Percentiles rank a stretch among this genome's conserved stretches.
phyloP scores from a whole-genome alignment of 495 filamentous ascomycete genomes.

The Astrocystis sublimbata region DNA sequence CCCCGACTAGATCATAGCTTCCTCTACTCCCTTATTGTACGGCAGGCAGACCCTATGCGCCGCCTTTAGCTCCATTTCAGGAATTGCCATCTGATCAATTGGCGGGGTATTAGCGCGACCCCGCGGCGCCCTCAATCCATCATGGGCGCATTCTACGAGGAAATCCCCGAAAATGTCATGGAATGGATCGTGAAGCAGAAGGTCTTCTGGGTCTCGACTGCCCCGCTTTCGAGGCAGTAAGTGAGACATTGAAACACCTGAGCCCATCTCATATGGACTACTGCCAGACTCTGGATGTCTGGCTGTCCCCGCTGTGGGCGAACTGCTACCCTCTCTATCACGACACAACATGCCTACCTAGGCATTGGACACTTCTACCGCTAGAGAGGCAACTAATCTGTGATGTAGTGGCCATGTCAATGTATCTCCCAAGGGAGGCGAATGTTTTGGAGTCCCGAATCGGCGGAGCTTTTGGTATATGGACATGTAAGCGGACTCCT shows the following conservation, averaged over 20 bases:
- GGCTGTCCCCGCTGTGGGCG: neutral
- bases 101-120: neutral
- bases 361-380: neutral
- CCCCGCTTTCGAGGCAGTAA: slow-evolving; percentile 53
- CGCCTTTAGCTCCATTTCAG: neutral
- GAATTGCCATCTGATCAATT: neutral
- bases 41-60: neutral
- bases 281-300: neutral
- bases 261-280: neutral
- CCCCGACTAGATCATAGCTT: neutral
- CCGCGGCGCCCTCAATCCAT: slow-evolving; percentile 3
- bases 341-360: neutral
- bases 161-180: slow-evolving; percentile 55
- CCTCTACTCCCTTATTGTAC: neutral
- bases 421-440: slow-evolving; percentile 66
- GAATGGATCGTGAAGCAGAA: slow-evolving; percentile 63
- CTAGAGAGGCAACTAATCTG: neutral
- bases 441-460: slow-evolving; percentile 61
- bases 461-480: slow-evolving; percentile 65
- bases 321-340: neutral
- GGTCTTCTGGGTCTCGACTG: slow-evolving; percentile 68
- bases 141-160: slow-evolving; percentile 66
- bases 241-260: neutral
- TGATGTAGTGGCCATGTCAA: slow-evolving; percentile 56
- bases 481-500: slow-evolving; percentile 45